Conservation (phyloP, 169 alveolate species). For the Amoebophrya sp. region DNA sequence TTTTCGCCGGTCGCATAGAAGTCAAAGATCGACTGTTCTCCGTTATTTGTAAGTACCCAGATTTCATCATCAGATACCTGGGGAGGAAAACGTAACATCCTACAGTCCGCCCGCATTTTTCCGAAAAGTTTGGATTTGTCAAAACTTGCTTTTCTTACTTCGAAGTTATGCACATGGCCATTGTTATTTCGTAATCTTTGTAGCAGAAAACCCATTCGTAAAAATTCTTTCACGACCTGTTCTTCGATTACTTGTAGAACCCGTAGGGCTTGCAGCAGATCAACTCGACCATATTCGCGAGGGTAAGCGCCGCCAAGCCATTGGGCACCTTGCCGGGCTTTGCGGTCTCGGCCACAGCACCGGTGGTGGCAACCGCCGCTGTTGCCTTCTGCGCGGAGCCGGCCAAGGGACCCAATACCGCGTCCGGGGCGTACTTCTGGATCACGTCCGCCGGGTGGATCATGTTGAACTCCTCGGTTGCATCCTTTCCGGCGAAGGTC, state of each 20-base stretch:
- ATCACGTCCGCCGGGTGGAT: constrained; percentile 49
- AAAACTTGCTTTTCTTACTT: no score
- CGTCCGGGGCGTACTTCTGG: constrained; percentile 49
- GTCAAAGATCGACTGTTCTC: no score
- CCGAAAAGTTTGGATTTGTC: no score
- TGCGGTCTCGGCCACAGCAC: not conserved
- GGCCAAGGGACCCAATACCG: constrained; percentile 40
- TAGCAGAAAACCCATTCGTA: no score
- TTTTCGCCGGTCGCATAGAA: no score
- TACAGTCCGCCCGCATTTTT: no score
- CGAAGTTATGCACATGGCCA: no score
- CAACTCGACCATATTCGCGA: not conserved
- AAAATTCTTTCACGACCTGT: no score
- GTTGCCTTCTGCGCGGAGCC: not conserved
- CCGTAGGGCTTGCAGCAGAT: not conserved
- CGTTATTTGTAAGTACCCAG: no score
- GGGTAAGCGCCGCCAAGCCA: not conserved
- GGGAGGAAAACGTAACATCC: no score
- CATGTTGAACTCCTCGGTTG: constrained; percentile 46
- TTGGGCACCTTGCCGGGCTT: not conserved
- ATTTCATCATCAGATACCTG: no score
- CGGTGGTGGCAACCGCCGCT: not conserved
- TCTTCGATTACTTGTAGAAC: not conserved
- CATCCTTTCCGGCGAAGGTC: constrained; percentile 53
- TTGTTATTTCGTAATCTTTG: no score